A percentile compares a stretch with the other conserved stretches of the same genome.
Evolutionary conservation across 495 filamentous ascomycete genomes (phyloP).

Genomic region (Aspergillus diversus): DNA sequence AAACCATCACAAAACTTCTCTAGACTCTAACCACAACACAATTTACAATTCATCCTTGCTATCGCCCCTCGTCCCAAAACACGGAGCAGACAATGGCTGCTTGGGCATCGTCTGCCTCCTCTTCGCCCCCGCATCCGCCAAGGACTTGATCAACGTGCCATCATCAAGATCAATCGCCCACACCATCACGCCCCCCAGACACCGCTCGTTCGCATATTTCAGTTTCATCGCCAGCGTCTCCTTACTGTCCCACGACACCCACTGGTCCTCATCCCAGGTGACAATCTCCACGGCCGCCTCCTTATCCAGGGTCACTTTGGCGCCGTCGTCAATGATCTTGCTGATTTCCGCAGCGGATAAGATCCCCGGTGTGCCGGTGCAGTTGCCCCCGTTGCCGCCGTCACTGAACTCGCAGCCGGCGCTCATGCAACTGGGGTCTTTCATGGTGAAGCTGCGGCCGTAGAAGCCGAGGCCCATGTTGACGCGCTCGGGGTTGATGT

Average conservation of each 20-base stretch:
- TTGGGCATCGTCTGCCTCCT: not conserved
- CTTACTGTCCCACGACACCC: slow-evolving; percentile 51
- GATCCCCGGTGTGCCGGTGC: slow-evolving; percentile 33
- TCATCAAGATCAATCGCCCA: slow-evolving; percentile 32
- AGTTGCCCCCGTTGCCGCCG: slow-evolving; percentile 32
- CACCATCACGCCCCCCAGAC: slow-evolving; percentile 32
- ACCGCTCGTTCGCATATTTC: slow-evolving; percentile 40
- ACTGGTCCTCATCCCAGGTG: slow-evolving; percentile 45
- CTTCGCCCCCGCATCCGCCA: not conserved
- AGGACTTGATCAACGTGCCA: slow-evolving; percentile 8
- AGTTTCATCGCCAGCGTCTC: slow-evolving; percentile 45
- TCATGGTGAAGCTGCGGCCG: slow-evolving; percentile 42
- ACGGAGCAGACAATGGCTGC: not conserved
- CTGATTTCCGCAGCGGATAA: slow-evolving; percentile 28
- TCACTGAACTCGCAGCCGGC: slow-evolving; percentile 32
- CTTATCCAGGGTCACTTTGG: slow-evolving; percentile 14
- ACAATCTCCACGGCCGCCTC: slow-evolving; percentile 39
- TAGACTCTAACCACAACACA: not conserved
- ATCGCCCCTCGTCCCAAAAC: not conserved
- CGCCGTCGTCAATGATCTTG: slow-evolving; percentile 11
- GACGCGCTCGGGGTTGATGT: slow-evolving; percentile 37
- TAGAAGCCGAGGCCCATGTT: slow-evolving; percentile 51
- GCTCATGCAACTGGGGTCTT: slow-evolving; percentile 36
- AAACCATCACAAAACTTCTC: not conserved
- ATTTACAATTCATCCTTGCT: not conserved